Base-by-base conservation (phyloP, 176 grass and related monocot species). In the Juncus inflexus region DNA sequence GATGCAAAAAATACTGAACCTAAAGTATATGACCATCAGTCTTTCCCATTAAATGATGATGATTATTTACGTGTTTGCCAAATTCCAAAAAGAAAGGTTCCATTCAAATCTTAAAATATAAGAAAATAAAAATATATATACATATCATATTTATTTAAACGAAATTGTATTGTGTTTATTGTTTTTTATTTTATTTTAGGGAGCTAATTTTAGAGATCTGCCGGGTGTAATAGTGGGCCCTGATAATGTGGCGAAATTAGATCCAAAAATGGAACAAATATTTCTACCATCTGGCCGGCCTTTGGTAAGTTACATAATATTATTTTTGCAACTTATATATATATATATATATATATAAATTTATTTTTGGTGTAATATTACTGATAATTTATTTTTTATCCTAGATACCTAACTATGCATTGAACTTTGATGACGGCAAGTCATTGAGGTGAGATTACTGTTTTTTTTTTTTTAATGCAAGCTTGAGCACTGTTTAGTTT, bases 181-280 rank as follows among this genome's bases (percentile, higher is more conserved):
- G 2, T 36, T 65, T 54, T 19, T 84, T 40, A 28, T 39, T 63
- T 47, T 77, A 15, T 82, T 90, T 49, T 81, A 96, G 92, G 92
- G 92, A 83, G 87, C 92, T 78, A 96, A 96, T 86, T 96, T 96
- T 83, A 91, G 92, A 83, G 84, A 96, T 58, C 77, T 96, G 74
- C 77, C 82, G 1, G 92, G 92, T 54, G 66, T 96, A 40, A 72
- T 85, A 76, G 70, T 96, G 60, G 82, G 84, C 62, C 51, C 77
- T 60, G 84, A 89, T 43, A 96, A 96, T 66, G 69, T 86, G n/a
- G 92, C 77, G 72, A 84, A 84, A 68, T 75, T 91, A 78, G 92
- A 96, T 67, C 84, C 92, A 55, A 86, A 61, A 75, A 86, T 77
- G 66, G 84, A 96, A 13, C 83, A 62, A 74, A 42, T 86, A 72